Evolutionary conservation across 805 yeast species (phyloP), one percentile per base, ranked within the genome.

Genomic region (Huiozyma sinensis): DNA sequence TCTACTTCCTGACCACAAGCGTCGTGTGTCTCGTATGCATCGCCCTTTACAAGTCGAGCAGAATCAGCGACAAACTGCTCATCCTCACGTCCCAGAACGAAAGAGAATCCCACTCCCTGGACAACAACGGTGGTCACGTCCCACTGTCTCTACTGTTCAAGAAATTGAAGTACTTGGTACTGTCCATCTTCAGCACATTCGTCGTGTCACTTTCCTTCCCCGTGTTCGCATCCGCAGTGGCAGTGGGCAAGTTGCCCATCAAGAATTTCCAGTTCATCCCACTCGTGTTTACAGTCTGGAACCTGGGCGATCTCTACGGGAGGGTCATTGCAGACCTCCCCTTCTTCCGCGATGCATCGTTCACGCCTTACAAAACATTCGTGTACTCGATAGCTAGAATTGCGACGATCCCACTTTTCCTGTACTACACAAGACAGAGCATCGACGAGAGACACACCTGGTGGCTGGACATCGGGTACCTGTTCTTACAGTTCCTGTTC

Each of bases 271-370:
- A 79, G 33, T 81, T 74, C 56, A 74, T 86, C 12, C 97, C 97
- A 2, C 61, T 87, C 42, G 79, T 86, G 3, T 87, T 82, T 58
- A 66, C 89, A 24, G 60, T 83, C 11, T 90, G 98, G 98, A 90
- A 90, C 61, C 45, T 77, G 10, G 97, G 97, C 13, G 98, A 90
- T 59, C 68, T 92, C 28, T 61, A 69, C 3, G 97, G 97, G 1
- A 70, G 98, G 39, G 59, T 86, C 5, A 48, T 33, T 79, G 95
- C 70, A 78, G 84, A 2, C 33, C 39, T 55, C 47, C 51, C 57
- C 27, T 40, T 49, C 34, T 59, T 60, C 46, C 50, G 54, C 38
- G 37, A 46, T 39, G 40, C 49, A 1, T 28, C 24, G 3, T 54
- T 54, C 36, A 50, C 60, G 1, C 56, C 65, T 28, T 44, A 36